Evolutionary conservation across 2,329 filamentous ascomycete species (phyloP), one percentile per base, ranked within the genome.

Genomic region (Sporothrix brasiliensis): DNA sequence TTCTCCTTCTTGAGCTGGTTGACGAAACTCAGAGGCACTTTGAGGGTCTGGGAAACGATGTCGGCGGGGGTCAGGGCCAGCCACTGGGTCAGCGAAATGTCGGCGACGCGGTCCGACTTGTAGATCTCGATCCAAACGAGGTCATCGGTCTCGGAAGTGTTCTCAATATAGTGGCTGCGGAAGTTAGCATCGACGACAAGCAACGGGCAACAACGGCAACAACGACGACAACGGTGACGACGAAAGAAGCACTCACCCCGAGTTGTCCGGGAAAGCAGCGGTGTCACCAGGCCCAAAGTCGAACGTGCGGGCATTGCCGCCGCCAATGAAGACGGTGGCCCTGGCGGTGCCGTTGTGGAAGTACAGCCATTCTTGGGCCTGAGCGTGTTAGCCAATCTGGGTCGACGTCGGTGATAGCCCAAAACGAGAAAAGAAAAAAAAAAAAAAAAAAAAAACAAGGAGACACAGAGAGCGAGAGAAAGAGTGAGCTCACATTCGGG

Each of bases 321-420:
- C 85, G 7, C 88, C 89, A 63, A 87, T 86, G 76, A 90, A 91
- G 2, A 90, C 86, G 0, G 88, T 91, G 0, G 88, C 89, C 34
- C 86, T 84, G 0, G 81, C 89, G 2, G 82, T 78, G 30, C 89
- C 89, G 71, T 85, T 81, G 76, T 90, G 87, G 80, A 92, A 91
- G 79, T 91, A 91, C 2, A 91, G 78, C 89, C 89, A 91, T 77
- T 91, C 89, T 74, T 91, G 87, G 5, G 87, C 87, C 86, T 89
- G n/a, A 3, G 10, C 30, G 56, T 56, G 52, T 68, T 47, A 67
- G 52, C 16, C 3, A 39, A 60, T 4, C 7, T 60, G 30, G 19
- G 30, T 21, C 24, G 52, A n/a, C n/a, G 52, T 27, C 2, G 5
- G 5, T 54, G 52, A 11, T 13, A 7, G 3, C 6, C 21, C n/a